Percentiles rank a stretch among this genome's conserved stretches.
phyloP scores from a whole-genome alignment of 768 basidiomycete genomes.

The Gautieria morchelliformis region DNA sequence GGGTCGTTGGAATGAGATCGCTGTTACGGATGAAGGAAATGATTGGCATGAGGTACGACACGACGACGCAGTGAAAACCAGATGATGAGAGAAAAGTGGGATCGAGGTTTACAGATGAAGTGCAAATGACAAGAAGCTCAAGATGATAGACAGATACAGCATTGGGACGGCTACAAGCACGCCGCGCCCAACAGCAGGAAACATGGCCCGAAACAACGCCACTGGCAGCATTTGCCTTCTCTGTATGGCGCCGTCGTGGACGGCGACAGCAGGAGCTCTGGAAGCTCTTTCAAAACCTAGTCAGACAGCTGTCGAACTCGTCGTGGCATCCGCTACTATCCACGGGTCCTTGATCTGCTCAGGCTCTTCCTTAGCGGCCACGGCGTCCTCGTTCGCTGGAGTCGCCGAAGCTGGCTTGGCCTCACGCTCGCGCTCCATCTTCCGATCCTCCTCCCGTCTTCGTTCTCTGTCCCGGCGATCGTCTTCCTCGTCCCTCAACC shows the following conservation, averaged over 20 bases:
- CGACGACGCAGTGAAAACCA: not conserved
- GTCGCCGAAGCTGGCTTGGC: constrained; percentile 1
- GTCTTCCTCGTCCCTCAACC: constrained; percentile 60
- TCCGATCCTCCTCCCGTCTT: constrained; percentile 49
- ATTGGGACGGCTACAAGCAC: not conserved
- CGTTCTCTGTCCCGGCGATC: constrained; percentile 30
- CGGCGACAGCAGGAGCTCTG: not conserved
- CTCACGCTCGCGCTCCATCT: constrained; percentile 26
- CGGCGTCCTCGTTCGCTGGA: not conserved
- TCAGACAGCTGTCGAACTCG: not conserved
- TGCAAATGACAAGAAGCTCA: not conserved
- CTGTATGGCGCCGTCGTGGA: not conserved
- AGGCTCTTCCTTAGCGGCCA: constrained; percentile 10
- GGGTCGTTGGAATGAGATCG: not conserved
- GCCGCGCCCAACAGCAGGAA: not conserved
- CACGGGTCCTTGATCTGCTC: constrained; percentile 13
- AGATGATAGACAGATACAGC: constrained; percentile 7
- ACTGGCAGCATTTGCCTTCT: not conserved
- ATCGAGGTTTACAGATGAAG: constrained; percentile 5
- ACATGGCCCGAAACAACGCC: not conserved
- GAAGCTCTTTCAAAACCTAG: not conserved
- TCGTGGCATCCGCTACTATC: not conserved
- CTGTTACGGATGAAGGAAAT: not conserved
- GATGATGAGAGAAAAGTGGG: not conserved
- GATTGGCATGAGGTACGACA: not conserved